Conservation (phyloP, 192 early-diverging fungal species). For the Podila clonocystis region DNA sequence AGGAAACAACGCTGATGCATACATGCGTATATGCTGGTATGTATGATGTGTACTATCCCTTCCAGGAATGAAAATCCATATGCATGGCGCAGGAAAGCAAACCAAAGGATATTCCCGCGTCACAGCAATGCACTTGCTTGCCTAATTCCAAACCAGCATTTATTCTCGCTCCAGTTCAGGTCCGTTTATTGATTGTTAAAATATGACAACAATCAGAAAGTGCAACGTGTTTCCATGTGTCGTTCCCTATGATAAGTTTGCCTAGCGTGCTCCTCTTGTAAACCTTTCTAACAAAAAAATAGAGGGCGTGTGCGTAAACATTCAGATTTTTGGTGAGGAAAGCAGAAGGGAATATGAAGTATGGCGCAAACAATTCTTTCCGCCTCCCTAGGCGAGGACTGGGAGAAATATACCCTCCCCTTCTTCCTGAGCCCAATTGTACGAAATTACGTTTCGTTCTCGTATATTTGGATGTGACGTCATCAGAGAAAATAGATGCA, state of each 20-base stretch:
- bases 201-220: not conserved
- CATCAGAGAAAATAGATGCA: no score
- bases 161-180: not conserved
- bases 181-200: not conserved
- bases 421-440: no score
- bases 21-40: conserved; percentile 1
- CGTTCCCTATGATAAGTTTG: conserved; percentile 1
- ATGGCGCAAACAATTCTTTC: no score
- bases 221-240: not conserved
- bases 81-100: no score
- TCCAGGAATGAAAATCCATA: no score
- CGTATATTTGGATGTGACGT: no score
- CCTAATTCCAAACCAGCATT: not conserved
- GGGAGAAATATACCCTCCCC: not conserved
- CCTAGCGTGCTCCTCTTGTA: not conserved
- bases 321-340: not conserved
- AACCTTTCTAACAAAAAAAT: not conserved
- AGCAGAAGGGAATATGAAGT: no score
- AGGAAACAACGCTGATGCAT: not conserved
- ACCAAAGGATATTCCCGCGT: not conserved
- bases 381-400: not conserved
- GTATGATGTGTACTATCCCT: no score
- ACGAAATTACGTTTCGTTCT: no score
- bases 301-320: not conserved
- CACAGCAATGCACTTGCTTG: not conserved